These are phyloP conservation scores for Theileria orientalis DNA, from an alignment of 169 alveolate genomes.

Conservation along the genomic window DNA sequence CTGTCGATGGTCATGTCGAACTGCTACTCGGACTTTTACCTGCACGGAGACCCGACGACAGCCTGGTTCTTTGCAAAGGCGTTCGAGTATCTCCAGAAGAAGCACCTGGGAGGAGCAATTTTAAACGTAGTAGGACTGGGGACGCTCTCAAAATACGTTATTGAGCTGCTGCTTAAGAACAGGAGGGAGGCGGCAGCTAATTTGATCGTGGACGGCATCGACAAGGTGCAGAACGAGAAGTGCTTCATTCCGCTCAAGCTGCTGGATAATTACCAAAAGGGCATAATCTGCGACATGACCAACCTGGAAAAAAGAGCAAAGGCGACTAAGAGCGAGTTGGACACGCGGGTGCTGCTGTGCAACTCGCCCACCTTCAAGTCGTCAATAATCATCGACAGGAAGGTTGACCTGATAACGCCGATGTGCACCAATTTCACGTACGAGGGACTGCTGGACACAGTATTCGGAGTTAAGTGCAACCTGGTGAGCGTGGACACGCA, in stretches of 20 bases:
- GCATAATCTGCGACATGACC: background rate
- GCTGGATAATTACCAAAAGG: background rate
- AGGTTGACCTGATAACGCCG: slow-evolving; percentile 55
- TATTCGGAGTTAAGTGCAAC: slow-evolving; percentile 30
- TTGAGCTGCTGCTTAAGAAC: slow-evolving; percentile 34
- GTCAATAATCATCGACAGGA: slow-evolving; percentile 47
- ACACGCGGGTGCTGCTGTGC: slow-evolving; percentile 2
- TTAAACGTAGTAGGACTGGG: slow-evolving; percentile 47
- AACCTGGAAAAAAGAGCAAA: background rate
- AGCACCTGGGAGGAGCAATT: slow-evolving; percentile 43
- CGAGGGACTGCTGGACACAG: slow-evolving; percentile 56
- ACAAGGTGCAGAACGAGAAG: slow-evolving; percentile 9
- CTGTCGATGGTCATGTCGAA: slow-evolving; percentile 48
- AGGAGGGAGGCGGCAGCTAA: slow-evolving; percentile 54
- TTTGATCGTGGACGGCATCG: slow-evolving; percentile 33
- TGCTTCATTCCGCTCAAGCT: slow-evolving; percentile 25
- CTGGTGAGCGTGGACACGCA: slow-evolving; percentile 21
- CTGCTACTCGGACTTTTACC: slow-evolving; percentile 31
- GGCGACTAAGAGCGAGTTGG: background rate
- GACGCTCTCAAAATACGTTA: slow-evolving; percentile 14
- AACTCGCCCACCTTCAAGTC: slow-evolving; percentile 26
- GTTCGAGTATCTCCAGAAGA: slow-evolving; percentile 40
- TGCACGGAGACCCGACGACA: slow-evolving; percentile 58
- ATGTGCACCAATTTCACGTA: slow-evolving; percentile 63
- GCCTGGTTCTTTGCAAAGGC: slow-evolving; percentile 65